phyloP scores from a whole-genome alignment of 164 flowering plant species.

The Vitis cinerea region DNA sequence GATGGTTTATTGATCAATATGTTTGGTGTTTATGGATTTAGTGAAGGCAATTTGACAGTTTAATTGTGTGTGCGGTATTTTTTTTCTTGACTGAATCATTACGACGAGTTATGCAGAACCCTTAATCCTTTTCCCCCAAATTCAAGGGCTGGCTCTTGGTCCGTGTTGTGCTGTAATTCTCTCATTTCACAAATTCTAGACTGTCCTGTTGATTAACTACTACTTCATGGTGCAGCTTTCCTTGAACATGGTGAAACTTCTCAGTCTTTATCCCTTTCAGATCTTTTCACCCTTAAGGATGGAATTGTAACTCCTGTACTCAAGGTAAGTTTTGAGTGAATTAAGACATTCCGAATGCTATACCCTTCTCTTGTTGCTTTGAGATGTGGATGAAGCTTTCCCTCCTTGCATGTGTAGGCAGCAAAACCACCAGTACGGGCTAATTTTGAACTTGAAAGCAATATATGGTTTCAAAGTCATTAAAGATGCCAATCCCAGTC shows the following conservation, averaged over 20 bases:
- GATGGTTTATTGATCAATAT: too few relatives aligned
- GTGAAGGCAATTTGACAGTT: too few relatives aligned
- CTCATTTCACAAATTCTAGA: too few relatives aligned
- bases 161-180: too few relatives aligned
- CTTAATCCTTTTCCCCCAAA: too few relatives aligned
- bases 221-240: slow-evolving; percentile 54
- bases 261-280: slow-evolving; percentile 86
- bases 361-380: background rate
- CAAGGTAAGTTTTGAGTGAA: slow-evolving; percentile 44
- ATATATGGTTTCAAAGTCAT: too few relatives aligned
- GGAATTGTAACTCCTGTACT: slow-evolving; percentile 76
- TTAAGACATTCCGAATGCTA: background rate
- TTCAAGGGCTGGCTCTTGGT: too few relatives aligned
- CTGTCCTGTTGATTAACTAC: too few relatives aligned
- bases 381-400: background rate
- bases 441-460: slow-evolving; percentile 25
- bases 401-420: slow-evolving; percentile 40
- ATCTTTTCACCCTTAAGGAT: slow-evolving; percentile 66
- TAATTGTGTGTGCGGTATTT: too few relatives aligned
- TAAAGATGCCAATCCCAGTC: slow-evolving; percentile 18
- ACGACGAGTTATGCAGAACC: too few relatives aligned
- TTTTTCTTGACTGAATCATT: too few relatives aligned
- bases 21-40: too few relatives aligned
- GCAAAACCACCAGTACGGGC: slow-evolving; percentile 96
- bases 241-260: slow-evolving; percentile 85